Evolutionary conservation across 352 stramenopile species (phyloP).

Genomic region (Phytophthora ramorum): DNA sequence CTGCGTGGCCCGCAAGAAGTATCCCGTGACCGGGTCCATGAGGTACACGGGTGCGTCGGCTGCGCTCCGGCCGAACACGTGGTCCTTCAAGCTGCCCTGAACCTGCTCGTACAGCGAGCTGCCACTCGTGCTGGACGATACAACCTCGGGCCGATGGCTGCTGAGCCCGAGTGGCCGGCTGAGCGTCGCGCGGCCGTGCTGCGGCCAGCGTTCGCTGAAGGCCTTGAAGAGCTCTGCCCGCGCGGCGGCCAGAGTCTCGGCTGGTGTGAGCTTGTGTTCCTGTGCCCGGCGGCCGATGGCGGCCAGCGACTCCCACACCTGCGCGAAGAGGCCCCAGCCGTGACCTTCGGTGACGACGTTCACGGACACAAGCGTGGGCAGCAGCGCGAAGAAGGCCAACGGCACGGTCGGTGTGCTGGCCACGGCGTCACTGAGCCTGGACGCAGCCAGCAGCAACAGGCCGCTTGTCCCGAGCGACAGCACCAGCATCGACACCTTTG

Average conservation of each 20-base stretch:
- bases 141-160: constrained; percentile 39
- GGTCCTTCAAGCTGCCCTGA: constrained; percentile 58
- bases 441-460: constrained; percentile 21
- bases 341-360: constrained; percentile 48
- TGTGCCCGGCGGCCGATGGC: constrained; percentile 19
- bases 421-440: constrained; percentile 6
- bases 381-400: constrained; percentile 59
- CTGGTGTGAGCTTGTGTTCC: constrained; percentile 9
- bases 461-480: constrained; percentile 39
- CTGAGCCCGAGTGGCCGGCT: constrained; percentile 34
- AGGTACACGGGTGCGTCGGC: constrained; percentile 70
- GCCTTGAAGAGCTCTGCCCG: constrained; percentile 51
- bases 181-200: constrained; percentile 17
- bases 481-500: constrained; percentile 39
- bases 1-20: constrained; percentile 64
- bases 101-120: constrained; percentile 81
- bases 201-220: constrained; percentile 56
- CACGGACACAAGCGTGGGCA: constrained; percentile 56
- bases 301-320: constrained; percentile 45
- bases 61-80: constrained; percentile 46
- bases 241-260: constrained; percentile 37
- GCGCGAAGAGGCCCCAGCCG: constrained; percentile 33
- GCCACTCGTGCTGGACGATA: constrained; percentile 47
- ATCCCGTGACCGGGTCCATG: constrained; percentile 61
- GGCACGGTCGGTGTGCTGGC: constrained; percentile 30